Base-by-base conservation (phyloP, 2,329 filamentous ascomycete species). In the Conoideocrella luteorostrata region DNA sequence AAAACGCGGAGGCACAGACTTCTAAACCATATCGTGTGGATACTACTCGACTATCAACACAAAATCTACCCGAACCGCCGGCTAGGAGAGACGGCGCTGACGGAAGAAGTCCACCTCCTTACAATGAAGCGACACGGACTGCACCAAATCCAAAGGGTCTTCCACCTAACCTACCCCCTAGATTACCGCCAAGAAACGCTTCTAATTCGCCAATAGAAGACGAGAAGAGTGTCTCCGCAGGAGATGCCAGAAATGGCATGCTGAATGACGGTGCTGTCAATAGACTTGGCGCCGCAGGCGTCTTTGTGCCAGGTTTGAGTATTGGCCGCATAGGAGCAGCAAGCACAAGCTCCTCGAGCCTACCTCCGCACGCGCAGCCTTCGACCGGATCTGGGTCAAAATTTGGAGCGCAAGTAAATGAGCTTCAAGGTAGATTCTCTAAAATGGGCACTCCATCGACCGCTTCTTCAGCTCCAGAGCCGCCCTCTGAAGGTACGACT, bases 281-380 rank as follows among this genome's bases (percentile, higher is more conserved):
- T 46, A 75, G 87, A 33, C 71, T 96, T 7, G 78, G 82, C 10
- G 75, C 80, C 29, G 82, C 86, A 1, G 89, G 89, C 1, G 72
- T 95, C 5, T 86, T 82, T 0, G 87, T 95, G 0, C 84, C 88
- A 1, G 84, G 77, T 0, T 69, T 95, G 4, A 85, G 85, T 5
- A 94, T 95, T 48, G 82, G 80, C 44, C 54, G 57, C 52, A 50
- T 48, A 55, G 52, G 58, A 50, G 45, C 60, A 57, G 39, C 58
- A 50, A 48, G 53, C 43, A 47, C 55, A 34, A 47, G 52, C 33
- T 52, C 58, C 30, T 52, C 58, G 46, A 51, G 57, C 41, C 57
- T 54, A 22, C 50, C 55, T 39, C 57, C 59, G 22, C 52, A 53
- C 33, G 15, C 45, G 26, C 54, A 53, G 39, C 48, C 52, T 7